phyloP scores from a whole-genome alignment of 345 rosid species.

The Gossypium australe region DNA sequence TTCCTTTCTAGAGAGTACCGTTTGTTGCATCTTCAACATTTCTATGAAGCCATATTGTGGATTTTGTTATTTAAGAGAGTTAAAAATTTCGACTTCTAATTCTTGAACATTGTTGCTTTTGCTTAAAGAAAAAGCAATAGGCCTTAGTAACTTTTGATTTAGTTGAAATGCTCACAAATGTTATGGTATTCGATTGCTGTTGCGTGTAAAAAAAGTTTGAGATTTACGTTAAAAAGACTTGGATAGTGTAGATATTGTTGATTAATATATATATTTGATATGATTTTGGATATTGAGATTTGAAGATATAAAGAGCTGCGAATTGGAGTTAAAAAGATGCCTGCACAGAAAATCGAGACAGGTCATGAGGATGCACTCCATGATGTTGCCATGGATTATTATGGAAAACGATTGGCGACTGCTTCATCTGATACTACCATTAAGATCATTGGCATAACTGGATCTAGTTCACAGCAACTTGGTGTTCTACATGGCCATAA shows the following conservation, averaged over 20 bases:
- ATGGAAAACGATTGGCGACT: constrained; percentile 58
- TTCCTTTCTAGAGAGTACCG: too few relatives aligned
- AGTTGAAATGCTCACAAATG: neutral
- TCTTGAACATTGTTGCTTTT: neutral
- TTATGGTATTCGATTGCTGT: neutral
- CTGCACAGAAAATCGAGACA: constrained; percentile 52
- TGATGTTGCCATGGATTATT: constrained; percentile 63
- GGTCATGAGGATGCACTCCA: constrained; percentile 54
- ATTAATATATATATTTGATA: neutral
- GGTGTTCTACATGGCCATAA: constrained; percentile 52
- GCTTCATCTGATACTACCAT: constrained; percentile 54
- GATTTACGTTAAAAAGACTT: neutral
- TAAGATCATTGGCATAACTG: constrained; percentile 47
- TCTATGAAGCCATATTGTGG: too few relatives aligned
- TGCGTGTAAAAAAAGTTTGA: neutral
- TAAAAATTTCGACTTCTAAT: neutral
- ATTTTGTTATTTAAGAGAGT: neutral
- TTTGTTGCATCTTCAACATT: too few relatives aligned
- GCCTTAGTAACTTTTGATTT: too few relatives aligned
- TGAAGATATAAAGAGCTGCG: neutral
- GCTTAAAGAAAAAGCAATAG: too few relatives aligned
- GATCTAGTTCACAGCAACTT: constrained; percentile 43
- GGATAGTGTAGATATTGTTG: neutral
- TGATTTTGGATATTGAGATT: neutral
- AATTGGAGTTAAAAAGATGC: constrained; percentile 28